Evolutionary conservation across 1,284 basidiomycete genomes (phyloP).

Genomic region (Puccinia horiana): DNA sequence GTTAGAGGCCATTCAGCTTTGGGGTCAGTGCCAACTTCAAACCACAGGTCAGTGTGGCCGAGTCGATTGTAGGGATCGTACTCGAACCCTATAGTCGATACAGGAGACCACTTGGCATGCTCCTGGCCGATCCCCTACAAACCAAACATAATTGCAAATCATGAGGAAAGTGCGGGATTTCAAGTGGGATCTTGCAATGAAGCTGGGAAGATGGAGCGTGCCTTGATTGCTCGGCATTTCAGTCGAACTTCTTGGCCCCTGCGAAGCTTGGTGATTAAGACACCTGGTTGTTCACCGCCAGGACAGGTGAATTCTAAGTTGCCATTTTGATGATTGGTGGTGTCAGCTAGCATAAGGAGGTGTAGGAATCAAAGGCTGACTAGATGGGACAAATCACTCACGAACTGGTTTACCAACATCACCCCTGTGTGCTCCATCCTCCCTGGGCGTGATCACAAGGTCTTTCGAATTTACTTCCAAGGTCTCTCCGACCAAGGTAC

Average conservation of each 20-base stretch:
- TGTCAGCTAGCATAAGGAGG: neutral
- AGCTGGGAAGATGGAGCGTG: conserved; percentile 56
- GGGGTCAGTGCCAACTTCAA: conserved; percentile 67
- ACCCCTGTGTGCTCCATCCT: conserved; percentile 66
- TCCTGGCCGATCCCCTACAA: conserved; percentile 90
- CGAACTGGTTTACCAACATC: conserved; percentile 65
- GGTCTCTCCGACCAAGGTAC: conserved; percentile 67
- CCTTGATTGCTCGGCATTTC: conserved; percentile 89
- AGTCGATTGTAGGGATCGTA: conserved; percentile 98
- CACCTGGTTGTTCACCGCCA: conserved; percentile 56
- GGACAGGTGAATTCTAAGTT: conserved; percentile 45
- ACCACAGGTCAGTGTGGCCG: conserved; percentile 95
- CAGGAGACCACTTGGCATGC: conserved; percentile 98
- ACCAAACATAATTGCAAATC: neutral
- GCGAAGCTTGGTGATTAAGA: conserved; percentile 86
- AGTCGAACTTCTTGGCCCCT: conserved; percentile 89
- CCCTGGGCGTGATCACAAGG: conserved; percentile 66
- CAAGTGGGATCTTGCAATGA: no score
- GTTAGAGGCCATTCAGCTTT: conserved; percentile 77
- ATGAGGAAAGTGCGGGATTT: conserved; percentile 8
- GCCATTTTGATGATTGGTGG: neutral
- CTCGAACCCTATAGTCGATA: conserved; percentile 91
- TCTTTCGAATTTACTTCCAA: conserved; percentile 80
- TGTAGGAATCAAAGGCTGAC: conserved; percentile 49
- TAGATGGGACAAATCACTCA: conserved; percentile 49